Evolutionary conservation across 1,284 basidiomycete species (phyloP).

Genomic region (Sporisorium iseilematis-ciliati): DNA sequence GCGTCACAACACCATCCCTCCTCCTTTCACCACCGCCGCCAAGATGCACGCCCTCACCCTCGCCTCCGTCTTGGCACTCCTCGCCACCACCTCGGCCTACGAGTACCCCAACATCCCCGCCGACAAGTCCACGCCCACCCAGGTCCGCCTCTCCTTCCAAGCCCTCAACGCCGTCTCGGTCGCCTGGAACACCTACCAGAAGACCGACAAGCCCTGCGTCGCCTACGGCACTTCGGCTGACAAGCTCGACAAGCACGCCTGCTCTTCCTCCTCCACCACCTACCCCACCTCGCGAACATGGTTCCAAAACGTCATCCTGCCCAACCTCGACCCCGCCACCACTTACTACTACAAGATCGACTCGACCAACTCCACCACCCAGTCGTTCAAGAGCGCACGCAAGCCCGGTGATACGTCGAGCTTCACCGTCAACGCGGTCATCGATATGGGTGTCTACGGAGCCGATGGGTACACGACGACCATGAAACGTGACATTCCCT

Average conservation of each 20-base stretch:
- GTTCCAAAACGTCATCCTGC: conserved; percentile 49
- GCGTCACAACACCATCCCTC: neutral
- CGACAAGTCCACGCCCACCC: conserved; percentile 55
- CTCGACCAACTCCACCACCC: conserved; percentile 36
- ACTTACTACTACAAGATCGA: conserved; percentile 59
- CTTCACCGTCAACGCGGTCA: conserved; percentile 65
- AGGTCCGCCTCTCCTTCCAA: conserved; percentile 44
- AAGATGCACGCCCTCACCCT: conserved; percentile 23
- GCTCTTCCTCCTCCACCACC: conserved; percentile 44
- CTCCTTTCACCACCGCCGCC: neutral
- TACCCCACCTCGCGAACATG: conserved; percentile 58
- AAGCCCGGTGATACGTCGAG: conserved; percentile 28
- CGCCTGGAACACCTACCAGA: conserved; percentile 57
- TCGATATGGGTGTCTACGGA: conserved; percentile 70
- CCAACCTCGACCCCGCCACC: conserved; percentile 39
- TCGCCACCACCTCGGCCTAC: conserved; percentile 19
- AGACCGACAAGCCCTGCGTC: conserved; percentile 40
- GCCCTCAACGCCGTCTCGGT: conserved; percentile 49
- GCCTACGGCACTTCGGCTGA: conserved; percentile 34
- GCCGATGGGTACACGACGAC: conserved; percentile 65
- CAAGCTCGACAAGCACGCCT: conserved; percentile 20
- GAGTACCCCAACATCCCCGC: conserved; percentile 36
- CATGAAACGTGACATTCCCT: conserved; percentile 42
- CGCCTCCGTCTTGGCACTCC: conserved; percentile 18
- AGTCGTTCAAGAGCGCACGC: conserved; percentile 40